These are phyloP conservation scores for Halteria grandinella DNA, from an alignment of 73 alveolate species.

Conservation along the genomic window DNA sequence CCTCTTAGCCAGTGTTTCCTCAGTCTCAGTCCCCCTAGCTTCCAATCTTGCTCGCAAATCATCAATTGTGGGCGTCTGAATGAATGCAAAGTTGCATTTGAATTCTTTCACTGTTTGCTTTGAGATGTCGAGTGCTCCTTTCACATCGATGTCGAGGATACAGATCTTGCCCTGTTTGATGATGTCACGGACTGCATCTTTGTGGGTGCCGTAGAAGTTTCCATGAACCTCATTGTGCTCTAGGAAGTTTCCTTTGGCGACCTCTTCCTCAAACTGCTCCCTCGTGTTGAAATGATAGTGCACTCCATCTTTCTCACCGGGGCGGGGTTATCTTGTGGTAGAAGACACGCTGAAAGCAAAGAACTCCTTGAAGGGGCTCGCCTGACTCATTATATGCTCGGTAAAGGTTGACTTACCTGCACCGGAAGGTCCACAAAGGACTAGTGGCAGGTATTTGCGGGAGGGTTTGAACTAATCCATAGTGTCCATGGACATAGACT, in stretches of 20 bases:
- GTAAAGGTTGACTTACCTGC: slow-evolving; percentile 91
- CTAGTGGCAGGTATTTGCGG: slow-evolving; percentile 62
- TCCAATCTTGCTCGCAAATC: slow-evolving; percentile 9
- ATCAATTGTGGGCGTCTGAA: slow-evolving; percentile 73
- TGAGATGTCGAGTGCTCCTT: slow-evolving; percentile 80
- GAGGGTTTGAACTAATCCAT: too few species aligned
- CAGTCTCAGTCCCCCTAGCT: slow-evolving; percentile 80
- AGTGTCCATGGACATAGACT: too few species aligned
- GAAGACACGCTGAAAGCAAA: slow-evolving; percentile 78
- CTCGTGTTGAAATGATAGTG: slow-evolving; percentile 83
- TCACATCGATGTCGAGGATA: slow-evolving; percentile 89
- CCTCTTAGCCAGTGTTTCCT: slow-evolving; percentile 65
- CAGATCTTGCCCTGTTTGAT: slow-evolving; percentile 79
- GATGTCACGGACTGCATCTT: slow-evolving; percentile 72
- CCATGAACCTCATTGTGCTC: slow-evolving; percentile 86
- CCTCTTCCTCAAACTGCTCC: slow-evolving; percentile 79
- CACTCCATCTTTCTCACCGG: slow-evolving; percentile 86
- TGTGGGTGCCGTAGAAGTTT: slow-evolving; percentile 88
- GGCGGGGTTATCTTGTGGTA: slow-evolving; percentile 86
- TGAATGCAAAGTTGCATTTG: slow-evolving; percentile 82
- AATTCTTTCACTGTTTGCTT: slow-evolving; percentile 55
- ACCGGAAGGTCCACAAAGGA: slow-evolving; percentile 94
- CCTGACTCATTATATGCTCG: slow-evolving; percentile 65
- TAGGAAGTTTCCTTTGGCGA: slow-evolving; percentile 71
- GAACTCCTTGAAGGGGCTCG: slow-evolving; percentile 69